Evolutionary conservation across 345 rosid genomes (phyloP), one percentile per base, ranked within the genome.

Genomic region (Eucalyptus guilfoylei): DNA sequence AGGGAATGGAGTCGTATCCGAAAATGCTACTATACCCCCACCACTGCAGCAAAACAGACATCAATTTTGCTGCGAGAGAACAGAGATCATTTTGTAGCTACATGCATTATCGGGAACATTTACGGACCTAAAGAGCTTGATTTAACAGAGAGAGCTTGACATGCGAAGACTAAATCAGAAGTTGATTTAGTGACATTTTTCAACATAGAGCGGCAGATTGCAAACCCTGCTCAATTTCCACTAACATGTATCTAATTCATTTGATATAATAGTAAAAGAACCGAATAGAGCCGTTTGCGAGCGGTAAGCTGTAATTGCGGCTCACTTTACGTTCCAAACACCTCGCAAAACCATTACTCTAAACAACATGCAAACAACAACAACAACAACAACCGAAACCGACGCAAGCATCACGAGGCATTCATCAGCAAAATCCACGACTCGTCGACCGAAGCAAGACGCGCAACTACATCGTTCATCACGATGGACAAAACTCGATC

Each of bases 1-100:
- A 14, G n/a, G 87, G 80, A 89, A 52, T 19, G 94, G 91, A 26
- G 44, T 88, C 87, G 90, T 88, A 90, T 94, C 93, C 1, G 95
- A 91, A 88, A 88, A 92, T 87, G 95, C 96, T 86, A 95, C 92
- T 48, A 93, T 23, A 89, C 95, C 91, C 7, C 96, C 95, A 80
- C 94, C 94, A 58, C 98, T 95, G 94, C 91, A 92, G 54, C 37
- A 87, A 13, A 30, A 72, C 19, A 54, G 47, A 48, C 40, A n/a
- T 67, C 80, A 67, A 67, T 67, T 67, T 54, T 64, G 34, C 81
- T 55, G 87, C 85, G 81, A 86, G 37, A 72, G 26, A 88, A 80
- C 49, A 32, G 21, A 48, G 80, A 40, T 76, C 42, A 76, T 6
- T 76, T 30, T 76, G 83, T 13, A 4, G 47, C 47, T 76, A 76